Base-by-base conservation (phyloP, 805 yeast species). In the Wickerhamia fluorescens region DNA sequence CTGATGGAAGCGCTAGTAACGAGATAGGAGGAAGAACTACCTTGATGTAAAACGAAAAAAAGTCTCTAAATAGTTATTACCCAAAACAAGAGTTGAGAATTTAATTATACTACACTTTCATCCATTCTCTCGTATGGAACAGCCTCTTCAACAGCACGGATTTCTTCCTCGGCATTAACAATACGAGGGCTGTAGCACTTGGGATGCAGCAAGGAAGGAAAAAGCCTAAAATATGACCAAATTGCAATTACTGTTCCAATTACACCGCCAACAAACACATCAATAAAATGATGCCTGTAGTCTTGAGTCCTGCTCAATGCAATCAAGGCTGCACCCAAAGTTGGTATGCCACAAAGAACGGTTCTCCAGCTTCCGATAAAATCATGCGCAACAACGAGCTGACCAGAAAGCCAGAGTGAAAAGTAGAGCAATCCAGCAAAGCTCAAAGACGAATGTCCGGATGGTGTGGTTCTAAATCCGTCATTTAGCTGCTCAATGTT, bases 281-380 rank as follows among this genome's bases (percentile, higher is more conserved):
- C 98, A 11, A 83, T 62, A 48, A 84, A 86, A 56, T 89, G 97
- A 49, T 89, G 98, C 51, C 96, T 70, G 56, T 88, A 88, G 56
- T 89, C 98, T 45, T 82, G 80, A 1, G 95, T 84, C 44, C 98
- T 71, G 22, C 92, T 75, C 25, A 84, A 54, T 0, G 96, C 97
- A 41, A 89, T 77, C 38, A 78, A 66, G 1, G 71, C 47, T 0
- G 97, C 96, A 5, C 81, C 68, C 4, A 85, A 42, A 1, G 70
- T 47, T 2, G 92, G 92, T n/a, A 68, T 31, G 7, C 58, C 46
- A 1, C 76, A 58, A 3, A 78, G 47, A 3, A 71, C 38, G 25
- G 71, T 59, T 47, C 88, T 71, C 83, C 86, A 78, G 1, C 75
- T 64, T 2, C 88, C 82, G 12, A 67, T 60, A 28, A 53, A 44